Percentiles rank a stretch among this genome's conserved stretches.
Conservation (phyloP, 768 basidiomycete genomes). For the Phylloporus sp. region DNA sequence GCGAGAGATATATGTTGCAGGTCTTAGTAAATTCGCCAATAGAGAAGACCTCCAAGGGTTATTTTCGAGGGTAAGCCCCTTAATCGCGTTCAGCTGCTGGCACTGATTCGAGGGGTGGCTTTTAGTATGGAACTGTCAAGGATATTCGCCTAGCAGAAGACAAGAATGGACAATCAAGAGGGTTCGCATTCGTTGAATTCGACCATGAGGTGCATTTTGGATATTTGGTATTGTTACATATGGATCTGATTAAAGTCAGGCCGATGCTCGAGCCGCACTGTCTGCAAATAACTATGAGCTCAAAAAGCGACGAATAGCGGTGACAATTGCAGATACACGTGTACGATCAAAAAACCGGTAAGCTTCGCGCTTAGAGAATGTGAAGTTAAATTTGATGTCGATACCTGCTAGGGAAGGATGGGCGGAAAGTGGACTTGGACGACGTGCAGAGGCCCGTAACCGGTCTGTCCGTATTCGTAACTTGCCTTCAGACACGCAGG, state of each 20-base stretch:
- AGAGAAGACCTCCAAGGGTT: conserved; percentile 74
- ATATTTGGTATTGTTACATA: background rate
- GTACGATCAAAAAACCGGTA: conserved; percentile 52
- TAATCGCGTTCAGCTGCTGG: background rate
- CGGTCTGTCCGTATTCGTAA: conserved; percentile 74
- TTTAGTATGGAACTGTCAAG: conserved; percentile 77
- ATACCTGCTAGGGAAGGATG: conserved; percentile 32
- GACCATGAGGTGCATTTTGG: conserved; percentile 58
- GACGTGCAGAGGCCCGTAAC: conserved; percentile 51
- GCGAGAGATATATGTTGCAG: conserved; percentile 83
- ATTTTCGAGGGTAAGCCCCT: conserved; percentile 61
- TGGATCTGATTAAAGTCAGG: conserved; percentile 37
- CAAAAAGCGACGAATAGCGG: conserved; percentile 85
- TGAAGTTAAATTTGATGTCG: background rate
- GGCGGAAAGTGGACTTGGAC: conserved; percentile 54
- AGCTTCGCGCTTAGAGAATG: conserved; percentile 11
- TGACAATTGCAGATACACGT: conserved; percentile 78
- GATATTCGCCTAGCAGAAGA: conserved; percentile 76
- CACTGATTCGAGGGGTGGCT: background rate
- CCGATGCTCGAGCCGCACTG: conserved; percentile 65
- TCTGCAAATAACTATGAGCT: conserved; percentile 82
- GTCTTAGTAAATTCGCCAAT: conserved; percentile 71
- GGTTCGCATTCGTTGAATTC: conserved; percentile 92
- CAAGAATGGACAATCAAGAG: conserved; percentile 63
- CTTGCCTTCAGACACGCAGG: conserved; percentile 74